These are phyloP conservation scores for Kuraishia floccosa DNA, from an alignment of 805 yeast genomes.

Conservation along the genomic window DNA sequence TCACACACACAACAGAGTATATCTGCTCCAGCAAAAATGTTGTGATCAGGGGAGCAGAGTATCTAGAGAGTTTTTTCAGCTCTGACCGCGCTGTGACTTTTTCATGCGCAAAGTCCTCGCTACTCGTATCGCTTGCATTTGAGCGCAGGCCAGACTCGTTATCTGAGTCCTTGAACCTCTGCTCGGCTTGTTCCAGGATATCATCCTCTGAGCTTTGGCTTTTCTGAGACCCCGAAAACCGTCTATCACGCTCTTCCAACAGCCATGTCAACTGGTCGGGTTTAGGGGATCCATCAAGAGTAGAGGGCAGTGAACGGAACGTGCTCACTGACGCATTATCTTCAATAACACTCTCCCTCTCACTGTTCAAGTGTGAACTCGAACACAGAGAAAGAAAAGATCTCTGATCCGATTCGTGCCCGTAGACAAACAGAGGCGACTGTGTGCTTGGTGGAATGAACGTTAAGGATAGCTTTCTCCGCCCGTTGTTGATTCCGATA, in stretches of 20 bases:
- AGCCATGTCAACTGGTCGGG: slow-evolving; percentile 23
- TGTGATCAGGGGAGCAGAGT: slow-evolving; percentile 45
- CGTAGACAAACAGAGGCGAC: slow-evolving; percentile 22
- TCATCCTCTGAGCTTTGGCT: no score
- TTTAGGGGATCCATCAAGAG: slow-evolving; percentile 17
- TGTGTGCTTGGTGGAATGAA: slow-evolving; percentile 24
- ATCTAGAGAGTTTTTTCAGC: slow-evolving; percentile 21
- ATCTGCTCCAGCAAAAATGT: slow-evolving; percentile 65
- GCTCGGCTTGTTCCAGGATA: slow-evolving; percentile 12
- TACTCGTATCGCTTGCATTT: slow-evolving; percentile 5
- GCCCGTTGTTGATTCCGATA: slow-evolving; percentile 18
- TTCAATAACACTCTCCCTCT: slow-evolving; percentile 9
- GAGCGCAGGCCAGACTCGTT: neutral
- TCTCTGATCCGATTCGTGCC: slow-evolving; percentile 18
- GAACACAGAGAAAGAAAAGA: slow-evolving; percentile 22
- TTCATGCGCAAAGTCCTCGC: slow-evolving; percentile 21
- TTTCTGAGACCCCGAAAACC: slow-evolving; percentile 13
- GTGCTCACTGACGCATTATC: slow-evolving; percentile 21
- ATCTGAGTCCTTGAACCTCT: slow-evolving; percentile 10
- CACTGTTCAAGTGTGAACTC: slow-evolving; percentile 16
- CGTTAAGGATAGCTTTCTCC: slow-evolving; percentile 21
- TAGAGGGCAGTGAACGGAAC: slow-evolving; percentile 22
- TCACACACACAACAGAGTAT: slow-evolving; percentile 64
- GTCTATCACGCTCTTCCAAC: slow-evolving; percentile 22
- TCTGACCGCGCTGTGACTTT: slow-evolving; percentile 15